A percentile compares a stretch with the other conserved stretches of the same genome.
These are phyloP conservation scores for Leccinum subfulvum DNA, from an alignment of 1,284 basidiomycete genomes.

Conservation along the genomic window DNA sequence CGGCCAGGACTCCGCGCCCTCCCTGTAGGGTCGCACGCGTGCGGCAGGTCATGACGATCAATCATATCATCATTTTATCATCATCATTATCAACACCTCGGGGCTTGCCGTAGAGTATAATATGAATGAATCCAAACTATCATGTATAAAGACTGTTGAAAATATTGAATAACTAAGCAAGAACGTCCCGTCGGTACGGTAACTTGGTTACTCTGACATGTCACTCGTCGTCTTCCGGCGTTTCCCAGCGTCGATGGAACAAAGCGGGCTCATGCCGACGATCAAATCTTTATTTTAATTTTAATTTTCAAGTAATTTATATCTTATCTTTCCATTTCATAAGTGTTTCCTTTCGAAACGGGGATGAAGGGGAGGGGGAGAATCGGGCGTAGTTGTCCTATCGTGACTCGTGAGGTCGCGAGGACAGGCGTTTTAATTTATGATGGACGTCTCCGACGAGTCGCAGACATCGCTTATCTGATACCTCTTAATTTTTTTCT, in stretches of 20 bases:
- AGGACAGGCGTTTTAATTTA: not conserved
- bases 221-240: not conserved
- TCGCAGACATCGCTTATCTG: conserved; percentile 2
- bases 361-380: not conserved
- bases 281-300: not conserved
- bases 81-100: not conserved
- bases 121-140: not conserved
- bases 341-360: not conserved
- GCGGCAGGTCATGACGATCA: not conserved
- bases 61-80: not conserved
- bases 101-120: not conserved
- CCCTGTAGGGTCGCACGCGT: not conserved
- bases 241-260: not conserved
- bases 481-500: not conserved
- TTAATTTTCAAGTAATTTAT: not conserved
- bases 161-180: not conserved
- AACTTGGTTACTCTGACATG: not conserved
- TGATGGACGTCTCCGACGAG: not conserved
- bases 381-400: not conserved
- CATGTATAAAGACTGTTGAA: not conserved
- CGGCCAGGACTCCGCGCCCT: not conserved
- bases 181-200: not conserved
- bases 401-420: not conserved
- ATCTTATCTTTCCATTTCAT: not conserved
- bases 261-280: not conserved